Conservation (phyloP, 2,329 filamentous ascomycete genomes). For the Ilyonectria destructans region DNA sequence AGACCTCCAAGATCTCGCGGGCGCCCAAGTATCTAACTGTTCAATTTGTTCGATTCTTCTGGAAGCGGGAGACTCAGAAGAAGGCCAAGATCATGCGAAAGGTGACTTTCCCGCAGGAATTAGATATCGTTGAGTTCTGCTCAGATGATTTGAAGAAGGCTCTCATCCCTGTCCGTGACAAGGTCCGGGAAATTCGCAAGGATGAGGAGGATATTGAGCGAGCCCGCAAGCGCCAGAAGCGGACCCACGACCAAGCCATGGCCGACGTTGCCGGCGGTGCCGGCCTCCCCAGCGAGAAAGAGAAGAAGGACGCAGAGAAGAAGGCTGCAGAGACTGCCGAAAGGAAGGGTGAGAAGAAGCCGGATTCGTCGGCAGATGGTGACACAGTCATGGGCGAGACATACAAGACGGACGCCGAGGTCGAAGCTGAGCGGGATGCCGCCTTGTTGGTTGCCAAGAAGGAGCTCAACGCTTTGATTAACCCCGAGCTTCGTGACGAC, state of each 20-base stretch:
- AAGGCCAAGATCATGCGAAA: conserved; percentile 99
- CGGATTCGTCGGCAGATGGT: conserved; percentile 64
- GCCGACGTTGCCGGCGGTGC: conserved; percentile 64
- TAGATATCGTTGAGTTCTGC: conserved; percentile 96
- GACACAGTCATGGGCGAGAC: conserved; percentile 83
- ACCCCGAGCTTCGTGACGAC: conserved; percentile 82
- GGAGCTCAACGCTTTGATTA: conserved; percentile 85
- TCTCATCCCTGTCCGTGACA: conserved; percentile 93
- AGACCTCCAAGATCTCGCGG: conserved; percentile 90
- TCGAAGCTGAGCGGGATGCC: conserved; percentile 87
- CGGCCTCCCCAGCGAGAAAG: conserved; percentile 67
- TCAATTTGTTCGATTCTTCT: conserved; percentile 98
- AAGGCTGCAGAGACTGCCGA: conserved; percentile 55
- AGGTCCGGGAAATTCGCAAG: conserved; percentile 94
- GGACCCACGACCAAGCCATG: conserved; percentile 64
- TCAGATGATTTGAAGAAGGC: conserved; percentile 89
- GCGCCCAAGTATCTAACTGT: conserved; percentile 96
- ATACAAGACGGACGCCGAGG: conserved; percentile 94
- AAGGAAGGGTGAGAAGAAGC: conserved; percentile 66
- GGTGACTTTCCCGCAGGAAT: conserved; percentile 93
- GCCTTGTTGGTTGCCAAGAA: conserved; percentile 87
- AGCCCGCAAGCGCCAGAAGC: conserved; percentile 92
- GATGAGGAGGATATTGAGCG: conserved; percentile 95
- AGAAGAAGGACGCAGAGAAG: conserved; percentile 67
- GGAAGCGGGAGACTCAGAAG: conserved; percentile 95